Conservation (phyloP, 2,329 filamentous ascomycete genomes). For the Talaromyces marneffei region DNA sequence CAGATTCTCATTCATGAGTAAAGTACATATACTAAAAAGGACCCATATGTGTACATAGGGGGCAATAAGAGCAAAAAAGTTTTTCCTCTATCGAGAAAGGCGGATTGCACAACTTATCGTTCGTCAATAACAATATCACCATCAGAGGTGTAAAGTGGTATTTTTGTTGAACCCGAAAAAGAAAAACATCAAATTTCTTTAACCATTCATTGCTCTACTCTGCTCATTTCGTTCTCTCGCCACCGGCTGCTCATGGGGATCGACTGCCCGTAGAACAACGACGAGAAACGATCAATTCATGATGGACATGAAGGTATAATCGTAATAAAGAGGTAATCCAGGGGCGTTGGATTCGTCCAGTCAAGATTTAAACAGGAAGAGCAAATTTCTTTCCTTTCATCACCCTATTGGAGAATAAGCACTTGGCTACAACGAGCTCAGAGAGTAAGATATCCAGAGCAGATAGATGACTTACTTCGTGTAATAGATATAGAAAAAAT, state of each 20-base stretch:
- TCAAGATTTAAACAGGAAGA: conserved; percentile 61
- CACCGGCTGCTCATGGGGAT: not conserved
- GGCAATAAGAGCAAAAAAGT: not conserved
- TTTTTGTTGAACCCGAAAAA: not conserved
- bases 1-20: not conserved
- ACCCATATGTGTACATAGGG: not conserved
- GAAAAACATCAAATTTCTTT: not conserved
- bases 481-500: conserved; percentile 99
- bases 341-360: not conserved
- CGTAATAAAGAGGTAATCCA: not conserved
- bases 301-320: not conserved
- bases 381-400: conserved; percentile 85
- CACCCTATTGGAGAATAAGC: conserved; percentile 42
- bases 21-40: not conserved
- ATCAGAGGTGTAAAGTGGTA: not conserved
- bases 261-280: not conserved
- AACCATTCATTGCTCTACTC: not conserved
- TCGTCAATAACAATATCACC: not conserved
- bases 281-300: not conserved
- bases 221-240: not conserved
- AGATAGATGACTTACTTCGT: conserved; percentile 61
- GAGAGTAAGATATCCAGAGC: not conserved
- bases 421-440: not conserved
- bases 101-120: not conserved
- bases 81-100: not conserved